These are phyloP conservation scores for Plicaturopsis crispa DNA, from an alignment of 768 basidiomycete genomes.

Conservation along the genomic window DNA sequence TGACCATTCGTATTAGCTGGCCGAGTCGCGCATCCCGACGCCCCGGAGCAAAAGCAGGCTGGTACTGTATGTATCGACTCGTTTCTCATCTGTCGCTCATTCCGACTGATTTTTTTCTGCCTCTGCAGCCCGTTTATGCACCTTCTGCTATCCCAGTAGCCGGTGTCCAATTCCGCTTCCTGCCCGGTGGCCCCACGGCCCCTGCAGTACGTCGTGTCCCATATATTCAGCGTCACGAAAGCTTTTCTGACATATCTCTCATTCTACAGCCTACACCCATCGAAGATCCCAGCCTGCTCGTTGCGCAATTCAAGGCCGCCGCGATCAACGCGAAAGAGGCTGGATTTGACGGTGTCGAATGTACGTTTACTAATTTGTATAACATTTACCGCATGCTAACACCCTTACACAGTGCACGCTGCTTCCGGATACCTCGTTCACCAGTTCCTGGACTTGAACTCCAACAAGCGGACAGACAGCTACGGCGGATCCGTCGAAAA, in stretches of 20 bases:
- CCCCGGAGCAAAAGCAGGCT: conserved; percentile 18
- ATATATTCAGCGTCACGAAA: too few species aligned
- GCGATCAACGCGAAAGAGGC: conserved; percentile 25
- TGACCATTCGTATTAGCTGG: too few species aligned
- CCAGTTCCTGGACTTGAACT: conserved; percentile 24
- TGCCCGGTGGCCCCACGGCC: conserved; percentile 18
- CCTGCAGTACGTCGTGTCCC: conserved; percentile 16
- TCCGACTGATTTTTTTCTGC: not conserved
- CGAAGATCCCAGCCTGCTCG: conserved; percentile 21
- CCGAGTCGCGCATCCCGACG: conserved; percentile 17
- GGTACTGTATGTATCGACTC: conserved; percentile 15
- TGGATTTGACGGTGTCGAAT: conserved; percentile 27
- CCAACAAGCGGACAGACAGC: conserved; percentile 29
- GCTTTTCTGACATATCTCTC: too few species aligned
- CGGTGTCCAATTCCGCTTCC: conserved; percentile 19
- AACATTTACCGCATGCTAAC: too few species aligned
- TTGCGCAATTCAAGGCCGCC: conserved; percentile 22
- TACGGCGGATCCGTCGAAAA: conserved; percentile 39
- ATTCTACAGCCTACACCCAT: conserved; percentile 16
- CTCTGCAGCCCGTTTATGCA: conserved; percentile 16
- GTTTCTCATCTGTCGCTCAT: not conserved
- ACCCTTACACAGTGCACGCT: conserved; percentile 11
- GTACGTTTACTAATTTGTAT: conserved; percentile 5
- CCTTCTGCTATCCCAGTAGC: conserved; percentile 19
- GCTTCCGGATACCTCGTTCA: conserved; percentile 24